Evolutionary conservation across 2,329 filamentous ascomycete species (phyloP), one percentile per base, ranked within the genome.

Genomic region (Periconia macrospinosa): DNA sequence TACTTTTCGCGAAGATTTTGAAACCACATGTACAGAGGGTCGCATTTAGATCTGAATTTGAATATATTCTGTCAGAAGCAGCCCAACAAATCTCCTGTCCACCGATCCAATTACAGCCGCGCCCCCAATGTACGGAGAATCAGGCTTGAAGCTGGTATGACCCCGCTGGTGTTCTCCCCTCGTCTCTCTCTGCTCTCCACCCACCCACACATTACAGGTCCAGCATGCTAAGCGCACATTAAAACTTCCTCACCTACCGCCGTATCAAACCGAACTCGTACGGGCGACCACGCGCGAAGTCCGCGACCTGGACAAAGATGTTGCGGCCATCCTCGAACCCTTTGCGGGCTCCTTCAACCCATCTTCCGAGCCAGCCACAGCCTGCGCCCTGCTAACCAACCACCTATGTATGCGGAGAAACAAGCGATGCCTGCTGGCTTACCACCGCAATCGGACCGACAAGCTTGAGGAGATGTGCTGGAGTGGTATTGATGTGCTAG

Each of bases 151-250:
- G 76, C 78, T 96, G 76, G 90, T 93, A 67, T 78, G 61, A 37
- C 47, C 37, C 43, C 47, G n/a, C 45, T 10, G 41, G 30, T 45
- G 45, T 48, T 17, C 2, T 43, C 8, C 9, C n/a, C n/a, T n/a
- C n/a, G n/a, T n/a, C n/a, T 45, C 10, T 33, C 23, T 15, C 30
- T 20, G 13, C 30, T 37, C 9, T 35, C 35, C n/a, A 8, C 17
- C 33, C 35, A 41, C 23, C 48, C 30, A 47, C 35, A 41, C 30
- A 10, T 35, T 33, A 41, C 59, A 96, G 91, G 92, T 95, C 65
- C 89, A 93, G 80, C 90, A 97, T 80, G 94, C 94, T 73, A 97
- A 97, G 82, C 86, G 94, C 71, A 96, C 90, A 17, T 91, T 94
- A 75, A 89, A 90, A 60, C 85, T 99, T 52, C 79, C 87, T 30